Percentiles rank a stretch among this genome's conserved stretches.
Conservation (phyloP, 2,329 filamentous ascomycete genomes). For the Neopestalotiopsis sp. region DNA sequence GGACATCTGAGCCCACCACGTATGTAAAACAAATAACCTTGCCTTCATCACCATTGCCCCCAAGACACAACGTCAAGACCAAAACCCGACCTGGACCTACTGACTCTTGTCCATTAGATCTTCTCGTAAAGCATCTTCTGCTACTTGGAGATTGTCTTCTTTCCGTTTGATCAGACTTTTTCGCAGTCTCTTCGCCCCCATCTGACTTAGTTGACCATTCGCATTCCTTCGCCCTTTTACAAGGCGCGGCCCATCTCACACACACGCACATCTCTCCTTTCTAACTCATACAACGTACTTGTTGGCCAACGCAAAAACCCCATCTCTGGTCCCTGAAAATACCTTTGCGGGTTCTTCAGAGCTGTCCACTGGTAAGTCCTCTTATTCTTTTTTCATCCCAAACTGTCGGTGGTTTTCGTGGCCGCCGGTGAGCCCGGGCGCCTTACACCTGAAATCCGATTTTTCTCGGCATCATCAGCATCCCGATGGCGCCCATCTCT, state of each 20-base stretch:
- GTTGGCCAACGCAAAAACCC: no score
- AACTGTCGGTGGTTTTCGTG: background rate
- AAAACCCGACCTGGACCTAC: background rate
- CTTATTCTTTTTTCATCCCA: background rate
- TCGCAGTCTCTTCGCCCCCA: background rate
- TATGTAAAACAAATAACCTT: slow-evolving; percentile 15
- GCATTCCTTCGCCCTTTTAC: slow-evolving; percentile 10
- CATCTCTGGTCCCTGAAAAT: background rate
- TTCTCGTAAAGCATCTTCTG: background rate
- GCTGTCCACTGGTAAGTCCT: background rate
- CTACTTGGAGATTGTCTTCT: background rate
- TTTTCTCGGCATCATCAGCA: slow-evolving; percentile 11
- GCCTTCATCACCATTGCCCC: slow-evolving; percentile 9
- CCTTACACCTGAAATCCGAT: slow-evolving; percentile 15
- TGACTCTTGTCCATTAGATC: background rate
- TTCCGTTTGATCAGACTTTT: background rate
- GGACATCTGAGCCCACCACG: slow-evolving; percentile 13
- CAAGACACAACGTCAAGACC: slow-evolving; percentile 8
- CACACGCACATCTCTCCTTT: background rate
- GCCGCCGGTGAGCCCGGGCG: background rate
- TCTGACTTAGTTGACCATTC: background rate
- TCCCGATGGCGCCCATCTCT: background rate
- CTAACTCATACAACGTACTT: slow-evolving; percentile 5
- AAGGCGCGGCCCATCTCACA: slow-evolving; percentile 6
- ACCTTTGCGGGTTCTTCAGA: background rate